Evolutionary conservation across 805 yeast genomes (phyloP), one percentile per base, ranked within the genome.

Genomic region (Nadsonia fulvescens): DNA sequence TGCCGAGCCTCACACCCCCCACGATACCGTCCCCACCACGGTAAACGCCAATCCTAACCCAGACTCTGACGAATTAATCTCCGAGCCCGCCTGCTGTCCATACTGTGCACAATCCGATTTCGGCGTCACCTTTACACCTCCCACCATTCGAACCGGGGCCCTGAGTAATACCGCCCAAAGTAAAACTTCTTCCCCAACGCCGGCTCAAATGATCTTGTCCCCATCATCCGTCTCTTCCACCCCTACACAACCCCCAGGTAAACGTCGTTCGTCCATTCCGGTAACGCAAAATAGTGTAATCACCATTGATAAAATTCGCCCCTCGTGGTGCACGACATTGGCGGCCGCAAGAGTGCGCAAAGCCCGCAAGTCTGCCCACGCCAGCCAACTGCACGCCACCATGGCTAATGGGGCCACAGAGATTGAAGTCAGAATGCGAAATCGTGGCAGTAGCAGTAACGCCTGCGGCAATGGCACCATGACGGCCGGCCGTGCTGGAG

Each of bases 51-150:
- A 21, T 10, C 29, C 16, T 6, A 23, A 25, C 4, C 23, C 28
- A 1, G 32, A 30, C 12, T 15, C 28, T 21, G 25, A 38, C 15
- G 48, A 49, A 18, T 61, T 86, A 29, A 70, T 76, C 1, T 73
- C 91, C 8, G 95, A 83, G 43, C 76, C 86, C 2, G 86, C 93
- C 3, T 63, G 66, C 37, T 86, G 98, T 46, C 96, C 96, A 1
- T 86, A 76, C 46, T 86, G 98, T 54, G 92, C 93, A 2, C 70
- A 73, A 53, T 60, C 77, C 4, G 69, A 76, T 40, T 81, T 83
- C 47, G 92, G 93, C 5, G 73, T 86, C 7, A 69, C n/a, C n/a
- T n/a, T n/a, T n/a, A n/a, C n/a, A n/a, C n/a, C n/a, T n/a, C n/a
- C n/a, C n/a, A n/a, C n/a, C n/a, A n/a, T n/a, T n/a, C n/a, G n/a